Percentiles rank a stretch among this genome's conserved stretches.
These are phyloP conservation scores for Nitzschia sp. DNA, from an alignment of 108 stramenopile genomes.

Conservation along the genomic window DNA sequence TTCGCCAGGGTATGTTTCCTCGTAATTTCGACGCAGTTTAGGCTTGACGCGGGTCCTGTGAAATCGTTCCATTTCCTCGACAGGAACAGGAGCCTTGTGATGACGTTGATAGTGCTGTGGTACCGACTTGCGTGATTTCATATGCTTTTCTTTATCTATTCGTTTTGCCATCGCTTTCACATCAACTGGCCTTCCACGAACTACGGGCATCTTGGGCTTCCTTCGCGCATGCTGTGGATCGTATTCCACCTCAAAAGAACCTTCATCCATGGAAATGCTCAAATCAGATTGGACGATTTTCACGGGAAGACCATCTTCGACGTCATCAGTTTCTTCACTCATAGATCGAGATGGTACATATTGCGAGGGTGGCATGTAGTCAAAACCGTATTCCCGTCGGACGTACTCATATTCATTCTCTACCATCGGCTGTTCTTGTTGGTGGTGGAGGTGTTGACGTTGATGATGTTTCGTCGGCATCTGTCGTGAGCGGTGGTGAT, in stretches of 20 bases:
- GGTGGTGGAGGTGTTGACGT: conserved; percentile 1
- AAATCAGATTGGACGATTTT: conserved; percentile 11
- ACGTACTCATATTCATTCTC: conserved; percentile 28
- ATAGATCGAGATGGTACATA: conserved; percentile 22
- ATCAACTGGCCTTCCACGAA: background rate
- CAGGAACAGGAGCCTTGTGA: too few species aligned
- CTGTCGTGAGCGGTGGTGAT: background rate
- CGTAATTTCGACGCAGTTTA: too few species aligned
- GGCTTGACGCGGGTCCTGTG: too few species aligned
- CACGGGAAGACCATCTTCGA: background rate
- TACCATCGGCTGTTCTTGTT: background rate
- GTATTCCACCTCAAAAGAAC: background rate
- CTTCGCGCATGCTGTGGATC: background rate
- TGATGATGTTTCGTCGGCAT: background rate
- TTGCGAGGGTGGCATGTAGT: conserved; percentile 25
- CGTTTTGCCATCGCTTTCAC: too few species aligned
- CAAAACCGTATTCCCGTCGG: conserved; percentile 18
- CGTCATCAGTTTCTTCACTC: conserved; percentile 7
- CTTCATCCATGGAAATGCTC: background rate
- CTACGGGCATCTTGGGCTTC: background rate
- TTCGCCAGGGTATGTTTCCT: too few species aligned
- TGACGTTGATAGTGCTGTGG: too few species aligned
- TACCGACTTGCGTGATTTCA: too few species aligned
- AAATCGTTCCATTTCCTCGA: too few species aligned
- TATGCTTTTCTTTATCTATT: too few species aligned